phyloP scores from a whole-genome alignment of 768 basidiomycete species.

The Rhizopogon salebrosus region DNA sequence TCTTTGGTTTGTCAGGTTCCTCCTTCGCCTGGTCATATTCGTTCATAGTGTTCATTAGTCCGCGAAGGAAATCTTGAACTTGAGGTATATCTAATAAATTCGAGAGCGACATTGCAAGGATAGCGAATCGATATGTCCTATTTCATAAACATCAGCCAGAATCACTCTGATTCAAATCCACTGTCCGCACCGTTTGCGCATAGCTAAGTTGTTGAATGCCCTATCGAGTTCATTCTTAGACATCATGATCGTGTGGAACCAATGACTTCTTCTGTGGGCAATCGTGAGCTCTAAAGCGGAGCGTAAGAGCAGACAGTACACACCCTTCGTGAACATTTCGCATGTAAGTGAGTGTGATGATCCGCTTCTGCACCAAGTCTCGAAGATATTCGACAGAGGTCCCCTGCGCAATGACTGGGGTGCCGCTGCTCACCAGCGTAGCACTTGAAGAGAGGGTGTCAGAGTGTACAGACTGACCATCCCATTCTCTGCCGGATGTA shows the following conservation, averaged over 20 bases:
- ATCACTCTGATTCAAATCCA: neutral
- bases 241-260: conserved; percentile 86
- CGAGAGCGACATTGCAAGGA: conserved; percentile 84
- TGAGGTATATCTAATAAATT: conserved; percentile 77
- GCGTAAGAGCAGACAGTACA: conserved; percentile 21
- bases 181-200: conserved; percentile 67
- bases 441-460: conserved; percentile 38
- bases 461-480: conserved; percentile 60
- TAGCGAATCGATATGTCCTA: conserved; percentile 79
- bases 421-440: conserved; percentile 31
- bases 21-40: conserved; percentile 75
- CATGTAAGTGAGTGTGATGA: conserved; percentile 80
- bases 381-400: conserved; percentile 76
- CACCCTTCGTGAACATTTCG: conserved; percentile 85
- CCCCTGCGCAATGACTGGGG: conserved; percentile 40
- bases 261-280: conserved; percentile 61
- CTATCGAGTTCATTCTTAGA: conserved; percentile 68
- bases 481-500: conserved; percentile 56
- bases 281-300: conserved; percentile 1
- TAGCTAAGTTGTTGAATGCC: conserved; percentile 66
- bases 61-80: conserved; percentile 74
- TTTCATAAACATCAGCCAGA: conserved; percentile 6
- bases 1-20: conserved; percentile 54
- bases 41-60: conserved; percentile 61
- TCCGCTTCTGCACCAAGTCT: conserved; percentile 77